Evolutionary conservation across 805 yeast genomes (phyloP).

Genomic region (Candida jianshihensis): DNA sequence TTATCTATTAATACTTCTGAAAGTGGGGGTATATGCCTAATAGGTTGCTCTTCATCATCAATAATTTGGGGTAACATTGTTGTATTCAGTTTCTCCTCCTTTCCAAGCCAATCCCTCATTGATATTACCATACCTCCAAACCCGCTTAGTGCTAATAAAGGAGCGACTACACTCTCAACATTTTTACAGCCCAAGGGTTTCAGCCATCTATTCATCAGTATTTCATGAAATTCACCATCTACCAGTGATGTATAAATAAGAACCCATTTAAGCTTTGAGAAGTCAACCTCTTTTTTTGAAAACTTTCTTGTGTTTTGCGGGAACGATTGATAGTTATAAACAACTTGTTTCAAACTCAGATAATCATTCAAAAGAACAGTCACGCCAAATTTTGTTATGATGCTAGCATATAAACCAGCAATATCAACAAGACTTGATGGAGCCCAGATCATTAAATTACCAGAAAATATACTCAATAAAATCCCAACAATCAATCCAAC

Average conservation of each 20-base stretch:
- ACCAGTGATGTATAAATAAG: slow-evolving; percentile 81
- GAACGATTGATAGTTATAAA: slow-evolving; percentile 84
- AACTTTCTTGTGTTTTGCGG: slow-evolving; percentile 81
- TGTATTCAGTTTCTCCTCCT: slow-evolving; percentile 55
- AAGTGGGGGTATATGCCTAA: slow-evolving; percentile 25
- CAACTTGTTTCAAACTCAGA: slow-evolving; percentile 81
- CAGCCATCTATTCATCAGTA: slow-evolving; percentile 83
- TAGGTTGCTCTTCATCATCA: slow-evolving; percentile 30
- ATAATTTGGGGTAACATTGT: slow-evolving; percentile 30
- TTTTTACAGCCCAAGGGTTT: slow-evolving; percentile 80
- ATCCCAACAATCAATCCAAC: slow-evolving; percentile 83
- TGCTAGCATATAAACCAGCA: slow-evolving; percentile 83
- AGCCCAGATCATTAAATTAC: slow-evolving; percentile 75
- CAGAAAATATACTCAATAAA: slow-evolving; percentile 74
- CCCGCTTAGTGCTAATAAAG: slow-evolving; percentile 81
- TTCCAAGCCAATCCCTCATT: slow-evolving; percentile 85
- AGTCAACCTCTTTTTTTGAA: slow-evolving; percentile 65
- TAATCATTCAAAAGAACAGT: slow-evolving; percentile 79
- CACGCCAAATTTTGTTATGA: slow-evolving; percentile 64
- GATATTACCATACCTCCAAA: slow-evolving; percentile 96
- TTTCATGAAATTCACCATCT: slow-evolving; percentile 88
- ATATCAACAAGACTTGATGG: slow-evolving; percentile 66
- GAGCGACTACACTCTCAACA: slow-evolving; percentile 74
- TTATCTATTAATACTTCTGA: slow-evolving; percentile 69
- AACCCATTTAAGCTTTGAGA: slow-evolving; percentile 82